phyloP scores from a whole-genome alignment of 176 grass and related monocot genomes.

The Lolium multiflorum region DNA sequence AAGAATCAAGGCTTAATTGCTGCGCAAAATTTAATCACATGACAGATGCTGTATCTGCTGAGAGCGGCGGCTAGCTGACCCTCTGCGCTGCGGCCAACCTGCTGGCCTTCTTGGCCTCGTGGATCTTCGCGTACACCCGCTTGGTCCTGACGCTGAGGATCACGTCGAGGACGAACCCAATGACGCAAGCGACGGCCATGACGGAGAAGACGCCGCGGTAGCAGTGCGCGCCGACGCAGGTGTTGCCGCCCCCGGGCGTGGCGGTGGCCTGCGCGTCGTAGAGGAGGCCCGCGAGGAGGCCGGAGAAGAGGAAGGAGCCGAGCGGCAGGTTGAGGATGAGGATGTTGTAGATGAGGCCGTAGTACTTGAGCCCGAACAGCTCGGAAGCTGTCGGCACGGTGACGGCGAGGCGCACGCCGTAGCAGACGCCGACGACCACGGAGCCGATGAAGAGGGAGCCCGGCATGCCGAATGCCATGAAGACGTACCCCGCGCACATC shows the following conservation, averaged over 20 bases:
- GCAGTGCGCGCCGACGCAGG: slow-evolving; percentile 86
- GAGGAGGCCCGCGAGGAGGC: slow-evolving; percentile 86
- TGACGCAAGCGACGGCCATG: slow-evolving; percentile 74
- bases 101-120: slow-evolving; percentile 63
- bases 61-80: slow-evolving; percentile 28
- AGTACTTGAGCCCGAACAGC: slow-evolving; percentile 95
- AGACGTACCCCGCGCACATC: slow-evolving; percentile 76
- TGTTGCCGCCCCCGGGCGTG: slow-evolving; percentile 82
- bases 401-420: slow-evolving; percentile 84
- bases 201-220: slow-evolving; percentile 83
- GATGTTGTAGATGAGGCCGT: slow-evolving; percentile 99
- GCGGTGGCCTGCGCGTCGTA: slow-evolving; percentile 87
- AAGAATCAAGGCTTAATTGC: slow-evolving; percentile 21
- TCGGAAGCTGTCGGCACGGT: slow-evolving; percentile 91
- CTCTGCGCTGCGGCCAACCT: slow-evolving; percentile 26
- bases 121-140: slow-evolving; percentile 76
- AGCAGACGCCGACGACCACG: slow-evolving; percentile 80
- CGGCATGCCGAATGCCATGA: slow-evolving; percentile 78
- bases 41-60: neutral
- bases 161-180: slow-evolving; percentile 78
- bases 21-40: slow-evolving; percentile 7
- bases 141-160: slow-evolving; percentile 76
- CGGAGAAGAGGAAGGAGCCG: slow-evolving; percentile 96
- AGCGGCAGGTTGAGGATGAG: slow-evolving; percentile 97
- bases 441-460: slow-evolving; percentile 93